phyloP scores from a whole-genome alignment of 371 early-diverging fungal species.

The Mortierella sp. region DNA sequence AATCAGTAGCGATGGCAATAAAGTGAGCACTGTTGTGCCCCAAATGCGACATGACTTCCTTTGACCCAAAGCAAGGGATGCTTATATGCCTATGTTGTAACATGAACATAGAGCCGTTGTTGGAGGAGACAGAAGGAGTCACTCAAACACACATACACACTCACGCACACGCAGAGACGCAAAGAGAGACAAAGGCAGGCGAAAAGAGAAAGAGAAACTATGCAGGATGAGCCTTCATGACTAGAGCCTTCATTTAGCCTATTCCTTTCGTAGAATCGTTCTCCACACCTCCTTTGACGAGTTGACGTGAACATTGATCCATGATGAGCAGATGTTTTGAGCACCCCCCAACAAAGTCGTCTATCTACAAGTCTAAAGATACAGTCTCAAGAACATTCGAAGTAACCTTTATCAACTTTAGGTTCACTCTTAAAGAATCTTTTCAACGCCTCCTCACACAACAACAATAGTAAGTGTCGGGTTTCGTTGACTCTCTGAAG shows the following conservation, averaged over 20 bases:
- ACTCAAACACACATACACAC: too few species aligned
- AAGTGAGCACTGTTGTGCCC: neutral
- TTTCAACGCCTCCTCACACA: too few species aligned
- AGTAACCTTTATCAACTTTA: neutral
- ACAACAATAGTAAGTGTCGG: neutral
- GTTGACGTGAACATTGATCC: neutral
- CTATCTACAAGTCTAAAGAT: neutral
- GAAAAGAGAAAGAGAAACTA: neutral
- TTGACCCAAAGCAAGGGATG: constrained; percentile 12
- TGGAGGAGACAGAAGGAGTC: constrained; percentile 4
- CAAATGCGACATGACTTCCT: neutral
- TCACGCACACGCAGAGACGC: neutral
- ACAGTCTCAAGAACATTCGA: neutral
- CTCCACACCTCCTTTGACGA: neutral
- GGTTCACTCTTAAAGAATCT: too few species aligned
- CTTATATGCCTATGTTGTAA: neutral
- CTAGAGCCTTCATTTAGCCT: neutral
- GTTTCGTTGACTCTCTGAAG: neutral
- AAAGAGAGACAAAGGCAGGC: neutral
- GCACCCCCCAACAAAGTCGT: neutral
- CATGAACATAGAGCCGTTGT: neutral
- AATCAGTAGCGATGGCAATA: neutral
- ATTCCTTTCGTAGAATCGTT: constrained; percentile 2
- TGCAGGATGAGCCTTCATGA: neutral
- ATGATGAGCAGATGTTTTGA: neutral